Evolutionary conservation across 2,329 filamentous ascomycete genomes (phyloP).

Genomic region (Tolypocladium ophioglossoides): DNA sequence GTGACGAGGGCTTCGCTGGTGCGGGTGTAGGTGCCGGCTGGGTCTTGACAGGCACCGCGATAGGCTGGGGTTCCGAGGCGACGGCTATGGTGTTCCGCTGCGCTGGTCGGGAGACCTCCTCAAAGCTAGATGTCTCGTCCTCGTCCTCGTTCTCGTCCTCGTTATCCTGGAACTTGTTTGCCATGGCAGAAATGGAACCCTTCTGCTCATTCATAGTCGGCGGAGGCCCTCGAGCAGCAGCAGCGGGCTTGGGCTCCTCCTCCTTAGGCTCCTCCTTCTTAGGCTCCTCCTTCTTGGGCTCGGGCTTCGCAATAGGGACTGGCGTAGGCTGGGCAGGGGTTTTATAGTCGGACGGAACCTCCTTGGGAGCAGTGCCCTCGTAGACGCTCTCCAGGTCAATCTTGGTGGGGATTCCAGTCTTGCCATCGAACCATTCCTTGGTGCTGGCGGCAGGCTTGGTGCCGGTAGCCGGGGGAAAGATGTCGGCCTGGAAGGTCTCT

Average conservation of each 20-base stretch:
- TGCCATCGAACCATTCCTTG: constrained; percentile 77
- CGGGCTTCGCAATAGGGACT: constrained; percentile 28
- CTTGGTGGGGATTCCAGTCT: constrained; percentile 76
- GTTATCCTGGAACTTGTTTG: constrained; percentile 75
- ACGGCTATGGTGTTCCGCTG: constrained; percentile 42
- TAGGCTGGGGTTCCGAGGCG: constrained; percentile 29
- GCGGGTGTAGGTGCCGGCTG: constrained; percentile 10
- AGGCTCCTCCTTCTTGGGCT: constrained; percentile 18
- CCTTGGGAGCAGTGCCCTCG: constrained; percentile 69
- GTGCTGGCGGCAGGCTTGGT: constrained; percentile 70
- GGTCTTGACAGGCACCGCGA: constrained; percentile 21
- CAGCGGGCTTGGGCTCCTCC: constrained; percentile 43
- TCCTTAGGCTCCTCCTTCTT: constrained; percentile 42
- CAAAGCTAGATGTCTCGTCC: constrained; percentile 71
- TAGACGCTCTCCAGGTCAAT: constrained; percentile 90
- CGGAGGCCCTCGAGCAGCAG: constrained; percentile 35
- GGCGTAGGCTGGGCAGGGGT: constrained; percentile 37
- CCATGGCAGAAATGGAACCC: constrained; percentile 73
- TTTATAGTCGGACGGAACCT: constrained; percentile 62
- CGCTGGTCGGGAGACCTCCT: constrained; percentile 68
- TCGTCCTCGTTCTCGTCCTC: constrained; percentile 53
- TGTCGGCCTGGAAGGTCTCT: constrained; percentile 93
- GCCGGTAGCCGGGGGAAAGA: constrained; percentile 80
- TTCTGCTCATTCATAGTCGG: constrained; percentile 77
- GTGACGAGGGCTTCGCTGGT: constrained; percentile 20